Base-by-base conservation (phyloP, 192 early-diverging fungal species). In the Podila epigama region DNA sequence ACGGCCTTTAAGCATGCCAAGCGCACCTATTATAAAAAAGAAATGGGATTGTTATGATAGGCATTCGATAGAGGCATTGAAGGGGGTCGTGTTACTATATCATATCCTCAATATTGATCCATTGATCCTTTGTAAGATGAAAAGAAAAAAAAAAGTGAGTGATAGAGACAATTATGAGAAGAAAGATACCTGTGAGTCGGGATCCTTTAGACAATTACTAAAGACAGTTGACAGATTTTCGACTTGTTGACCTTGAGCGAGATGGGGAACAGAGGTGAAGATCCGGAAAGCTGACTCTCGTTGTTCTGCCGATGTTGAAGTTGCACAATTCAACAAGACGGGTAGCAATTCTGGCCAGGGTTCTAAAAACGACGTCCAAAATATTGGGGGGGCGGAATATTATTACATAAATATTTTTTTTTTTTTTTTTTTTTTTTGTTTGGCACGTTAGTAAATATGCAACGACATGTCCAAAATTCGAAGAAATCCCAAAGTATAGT, bases 251-350 rank as follows among this genome's bases (percentile, higher is more conserved):
- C 84, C 85, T 25, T 83, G 60, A 50, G 96, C 86, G 44, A 97
- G 63, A 32, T 83, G 83, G 39, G 96, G 92, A 22, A 94, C 89
- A 59, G 90, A 83, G 12, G 88, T 84, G 64, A 98, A 92, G 64
- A 98, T 91, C 59, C 92, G 89, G 82, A 95, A 95, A 36, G 91
- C 94, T 66, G 91, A 89, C 79, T 96, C 94, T 34, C 94, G 89
- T 51, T 90, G 91, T 61, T 85, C 90, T 18, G 90, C 75, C 1
- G 85, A 81, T 56, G 83, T 77, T 15, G 95, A 89, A 69, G 93
- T 88, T 33, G 88, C 85, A 66, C 92, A 94, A 25, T 91, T 85
- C 61, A 93, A 90, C 59, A 98, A 81, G 27, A 89, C 89, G 18
- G 85, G 81, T 3, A 92, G 80, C 11, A 98, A 84, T 40, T 94